These are phyloP conservation scores for Ophiorrhiza pumila DNA, from an alignment of 257 asterid species.

Conservation along the genomic window DNA sequence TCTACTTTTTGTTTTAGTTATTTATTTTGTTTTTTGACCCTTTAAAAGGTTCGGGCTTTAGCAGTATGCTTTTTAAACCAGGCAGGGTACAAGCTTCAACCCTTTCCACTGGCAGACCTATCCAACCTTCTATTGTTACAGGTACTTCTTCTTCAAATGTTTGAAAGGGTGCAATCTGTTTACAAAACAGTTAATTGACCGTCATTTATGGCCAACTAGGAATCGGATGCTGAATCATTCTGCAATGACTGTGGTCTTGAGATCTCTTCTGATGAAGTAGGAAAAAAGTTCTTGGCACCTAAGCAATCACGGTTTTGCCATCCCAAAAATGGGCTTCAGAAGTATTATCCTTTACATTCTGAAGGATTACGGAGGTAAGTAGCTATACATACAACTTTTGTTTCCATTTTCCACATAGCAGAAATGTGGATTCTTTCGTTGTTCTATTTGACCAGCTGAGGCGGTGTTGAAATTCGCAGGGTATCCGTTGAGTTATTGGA, in stretches of 20 bases:
- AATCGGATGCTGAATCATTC: constrained; percentile 67
- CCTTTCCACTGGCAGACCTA: constrained; percentile 62
- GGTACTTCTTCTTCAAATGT: constrained; percentile 33
- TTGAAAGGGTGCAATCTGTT: constrained; percentile 6
- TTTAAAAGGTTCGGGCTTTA: constrained; percentile 58
- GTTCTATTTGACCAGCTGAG: background rate
- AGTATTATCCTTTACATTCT: constrained; percentile 54
- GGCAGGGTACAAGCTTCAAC: constrained; percentile 90
- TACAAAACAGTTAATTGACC: constrained; percentile 8
- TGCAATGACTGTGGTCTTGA: constrained; percentile 66
- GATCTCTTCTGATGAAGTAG: constrained; percentile 47
- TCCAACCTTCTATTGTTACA: constrained; percentile 73
- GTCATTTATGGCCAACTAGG: constrained; percentile 44
- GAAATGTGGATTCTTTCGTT: background rate
- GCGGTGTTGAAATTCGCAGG: background rate
- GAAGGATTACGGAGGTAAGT: constrained; percentile 57
- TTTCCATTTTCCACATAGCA: background rate
- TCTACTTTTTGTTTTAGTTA: background rate
- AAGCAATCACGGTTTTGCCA: constrained; percentile 49
- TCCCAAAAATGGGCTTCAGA: constrained; percentile 43
- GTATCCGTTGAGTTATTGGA: constrained; percentile 2
- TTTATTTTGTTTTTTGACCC: constrained; percentile 1
- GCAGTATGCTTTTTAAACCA: constrained; percentile 66
- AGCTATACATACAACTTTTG: too few relatives aligned
- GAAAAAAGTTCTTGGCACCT: constrained; percentile 49